These are phyloP conservation scores for Mallotus repandus DNA, from an alignment of 441 rosid species.

Conservation along the genomic window DNA sequence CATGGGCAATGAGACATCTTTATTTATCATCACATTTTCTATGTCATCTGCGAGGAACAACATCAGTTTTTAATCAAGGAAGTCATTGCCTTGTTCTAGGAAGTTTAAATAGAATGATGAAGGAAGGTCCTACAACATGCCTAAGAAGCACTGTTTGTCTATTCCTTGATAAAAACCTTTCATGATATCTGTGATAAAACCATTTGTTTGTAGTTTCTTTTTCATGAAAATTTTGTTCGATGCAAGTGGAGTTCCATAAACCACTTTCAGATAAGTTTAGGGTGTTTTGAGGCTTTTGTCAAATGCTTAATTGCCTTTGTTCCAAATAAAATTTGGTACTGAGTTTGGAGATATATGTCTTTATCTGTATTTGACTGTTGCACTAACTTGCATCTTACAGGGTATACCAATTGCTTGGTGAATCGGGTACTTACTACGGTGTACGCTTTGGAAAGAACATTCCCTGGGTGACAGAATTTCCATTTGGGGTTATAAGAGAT, in stretches of 20 bases:
- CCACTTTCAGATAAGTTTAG: not conserved
- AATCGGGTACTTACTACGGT: conserved; percentile 86
- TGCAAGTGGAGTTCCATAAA: not conserved
- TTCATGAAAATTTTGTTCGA: no score
- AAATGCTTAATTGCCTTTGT: not conserved
- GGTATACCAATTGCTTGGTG: conserved; percentile 86
- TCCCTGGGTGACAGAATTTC: conserved; percentile 86
- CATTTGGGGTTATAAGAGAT: conserved; percentile 80
- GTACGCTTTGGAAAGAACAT: conserved; percentile 77
- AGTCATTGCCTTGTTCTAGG: not conserved
- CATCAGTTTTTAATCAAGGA: not conserved
- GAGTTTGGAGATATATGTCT: no score
- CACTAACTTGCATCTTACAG: conserved; percentile 33
- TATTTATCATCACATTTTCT: not conserved
- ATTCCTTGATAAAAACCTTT: not conserved
- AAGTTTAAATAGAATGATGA: not conserved
- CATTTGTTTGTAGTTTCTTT: no score
- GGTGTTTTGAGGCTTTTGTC: conserved; percentile 4
- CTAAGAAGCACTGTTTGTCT: not conserved
- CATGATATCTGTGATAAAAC: not conserved
- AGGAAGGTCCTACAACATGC: not conserved
- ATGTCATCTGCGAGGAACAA: no score
- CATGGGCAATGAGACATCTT: not conserved
- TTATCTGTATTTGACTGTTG: no score
- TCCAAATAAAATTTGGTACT: not conserved